Evolutionary conservation across 1,284 basidiomycete species (phyloP), one percentile per base, ranked within the genome.

Genomic region (Pseudozyma tsukubaensis): DNA sequence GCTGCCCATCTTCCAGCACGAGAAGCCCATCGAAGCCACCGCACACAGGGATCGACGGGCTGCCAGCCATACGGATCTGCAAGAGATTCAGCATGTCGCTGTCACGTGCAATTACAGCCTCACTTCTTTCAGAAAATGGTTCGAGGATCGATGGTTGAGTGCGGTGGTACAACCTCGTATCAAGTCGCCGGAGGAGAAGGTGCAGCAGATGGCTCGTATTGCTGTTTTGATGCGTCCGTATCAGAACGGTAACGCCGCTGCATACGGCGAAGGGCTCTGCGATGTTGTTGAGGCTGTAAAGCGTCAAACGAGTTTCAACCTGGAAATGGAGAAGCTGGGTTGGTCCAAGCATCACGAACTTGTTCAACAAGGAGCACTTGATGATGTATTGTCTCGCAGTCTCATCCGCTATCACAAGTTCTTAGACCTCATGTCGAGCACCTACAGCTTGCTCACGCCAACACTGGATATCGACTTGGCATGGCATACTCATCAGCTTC

Each of bases 401-500:
- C 29, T 80, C 24, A 68, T 79, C 12, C 67, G 79, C 16, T 81
- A 81, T 44, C 69, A 79, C 54, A 59, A 55, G 18, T 81, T 60
- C 51, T 50, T 80, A 8, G 57, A 75, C 14, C 59, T 81, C 14
- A 57, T 73, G 50, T 39, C 59, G 0, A 34, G 32, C 4, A 49
- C 45, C 16, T 36, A 47, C 37, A 53, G 53, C 4, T 43, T 76
- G 37, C 62, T 77, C 12, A 65, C 67, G 39, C 79, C 78, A 1
- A 80, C 78, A 8, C 50, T 81, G 21, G 79, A 81, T 39, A 80
- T 81, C 35, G 79, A 81, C 51, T 71, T 81, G 12, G 54, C 44
- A 45, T 81, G 77, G 76, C 79, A 81, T 44, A 80, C 79, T 2
- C 79, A 81, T 43, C 68, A 73, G 55, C 72, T 81, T 12, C 47